Evolutionary conservation across 805 yeast genomes (phyloP).

Genomic region (Candida koratica): DNA sequence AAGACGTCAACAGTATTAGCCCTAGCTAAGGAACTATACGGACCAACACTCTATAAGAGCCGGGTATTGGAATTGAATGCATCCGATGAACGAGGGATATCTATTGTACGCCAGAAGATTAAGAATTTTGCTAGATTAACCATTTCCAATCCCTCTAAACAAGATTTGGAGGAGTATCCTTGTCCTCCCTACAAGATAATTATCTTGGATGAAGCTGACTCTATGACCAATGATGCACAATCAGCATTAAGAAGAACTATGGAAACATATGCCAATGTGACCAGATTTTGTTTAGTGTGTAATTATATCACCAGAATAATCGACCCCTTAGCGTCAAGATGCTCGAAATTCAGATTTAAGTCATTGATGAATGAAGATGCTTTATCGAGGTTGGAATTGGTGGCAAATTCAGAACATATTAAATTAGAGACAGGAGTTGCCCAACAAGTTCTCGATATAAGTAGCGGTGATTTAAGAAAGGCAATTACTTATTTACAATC

Average conservation of each 20-base stretch:
- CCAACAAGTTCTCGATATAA: constrained; percentile 60
- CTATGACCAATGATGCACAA: constrained; percentile 97
- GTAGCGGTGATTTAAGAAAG: constrained; percentile 88
- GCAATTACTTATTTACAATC: constrained; percentile 90
- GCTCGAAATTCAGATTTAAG: constrained; percentile 91
- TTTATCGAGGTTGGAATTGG: constrained; percentile 57
- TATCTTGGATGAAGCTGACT: constrained; percentile 92
- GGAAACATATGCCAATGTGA: constrained; percentile 82
- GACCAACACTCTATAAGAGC: constrained; percentile 59
- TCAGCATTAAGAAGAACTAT: constrained; percentile 82
- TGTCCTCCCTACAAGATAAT: constrained; percentile 96
- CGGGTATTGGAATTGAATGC: constrained; percentile 84
- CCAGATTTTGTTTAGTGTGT: constrained; percentile 92
- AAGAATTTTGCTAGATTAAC: constrained; percentile 83
- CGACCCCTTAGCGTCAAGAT: constrained; percentile 93
- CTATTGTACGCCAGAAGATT: constrained; percentile 80
- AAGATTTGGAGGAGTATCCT: constrained; percentile 71
- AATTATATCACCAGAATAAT: constrained; percentile 95
- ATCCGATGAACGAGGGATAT: constrained; percentile 87
- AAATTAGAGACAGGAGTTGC: constrained; percentile 48
- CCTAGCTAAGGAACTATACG: constrained; percentile 73
- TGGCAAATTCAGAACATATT: constrained; percentile 44
- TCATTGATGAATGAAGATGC: constrained; percentile 72
- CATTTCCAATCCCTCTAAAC: constrained; percentile 72
- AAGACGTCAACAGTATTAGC: constrained; percentile 87